Base-by-base conservation (phyloP, 164 flowering plant genomes). In the Malania oleifera region DNA sequence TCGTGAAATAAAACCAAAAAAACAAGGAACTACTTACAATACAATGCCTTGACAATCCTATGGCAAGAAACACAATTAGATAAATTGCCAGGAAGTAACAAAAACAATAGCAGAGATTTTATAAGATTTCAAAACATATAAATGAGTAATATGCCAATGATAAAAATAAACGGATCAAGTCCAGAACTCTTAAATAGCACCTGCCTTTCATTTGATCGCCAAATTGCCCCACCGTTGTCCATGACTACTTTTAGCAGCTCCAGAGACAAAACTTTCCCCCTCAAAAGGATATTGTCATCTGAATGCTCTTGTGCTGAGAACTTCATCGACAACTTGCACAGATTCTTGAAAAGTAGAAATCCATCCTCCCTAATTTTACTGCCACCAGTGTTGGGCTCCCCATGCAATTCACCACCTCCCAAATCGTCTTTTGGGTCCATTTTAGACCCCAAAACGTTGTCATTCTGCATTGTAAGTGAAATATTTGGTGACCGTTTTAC, bases 261-360 rank as follows among this genome's bases (percentile, higher is more conserved):
- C 64, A 95, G 57, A 20, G 99, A 88, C 61, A 95, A 63, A 11
- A 84, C 72, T 67, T 95, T 91, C n/a, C 97, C 99, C 62, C 97
- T 89, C 72, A 95, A 61, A 27, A 95, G 80, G 57, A 89, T 80
- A 38, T 82, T 86, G 63, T 95, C 99, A 65, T 87, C 97, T 0
- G 96, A 68, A 54, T 80, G 76, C 64, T 91, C 96, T 67, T 83
- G 91, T 0, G 93, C 66, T 3, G 96, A 78, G 72, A 85, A 91
- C 70, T 95, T 95, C 99, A 95, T 84, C 1, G 99, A 95, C 44
- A 95, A 74, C 61, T 91, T 95, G 67, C 99, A 91, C 61, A 95
- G 65, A 64, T 86, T 89, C 81, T 82, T 95, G 66, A 83, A 95
- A 40, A 95, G 64, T 37, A 74, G 70, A 70, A 86, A 84, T 7